phyloP scores from a whole-genome alignment of 352 stramenopile genomes.

The Paralagenidium karlingii region DNA sequence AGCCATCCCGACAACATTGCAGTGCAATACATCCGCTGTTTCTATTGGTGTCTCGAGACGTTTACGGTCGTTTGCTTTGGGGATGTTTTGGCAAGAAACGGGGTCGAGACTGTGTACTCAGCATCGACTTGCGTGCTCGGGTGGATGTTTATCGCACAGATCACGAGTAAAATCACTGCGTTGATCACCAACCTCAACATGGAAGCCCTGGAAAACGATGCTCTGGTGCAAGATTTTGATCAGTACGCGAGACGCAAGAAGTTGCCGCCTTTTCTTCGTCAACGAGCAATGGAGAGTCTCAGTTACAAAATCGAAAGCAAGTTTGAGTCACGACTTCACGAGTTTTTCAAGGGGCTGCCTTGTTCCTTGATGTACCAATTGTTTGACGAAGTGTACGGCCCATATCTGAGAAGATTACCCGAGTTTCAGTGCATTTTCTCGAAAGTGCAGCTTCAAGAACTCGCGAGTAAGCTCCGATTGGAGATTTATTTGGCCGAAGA shows the following conservation, averaged over 20 bases:
- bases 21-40: conserved; percentile 58
- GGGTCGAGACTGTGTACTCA: conserved; percentile 41
- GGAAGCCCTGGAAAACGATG: conserved; percentile 29
- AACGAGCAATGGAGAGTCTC: conserved; percentile 33
- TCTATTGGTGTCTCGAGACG: conserved; percentile 60
- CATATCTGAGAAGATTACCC: conserved; percentile 12
- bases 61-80: conserved; percentile 74
- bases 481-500: conserved; percentile 57
- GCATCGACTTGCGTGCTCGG: conserved; percentile 52
- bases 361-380: conserved; percentile 17
- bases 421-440: conserved; percentile 22
- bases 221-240: conserved; percentile 45
- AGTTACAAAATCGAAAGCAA: conserved; percentile 37
- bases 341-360: conserved; percentile 37
- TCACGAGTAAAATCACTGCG: conserved; percentile 52
- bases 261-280: conserved; percentile 21
- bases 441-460: conserved; percentile 26
- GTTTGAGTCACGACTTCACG: conserved; percentile 17
- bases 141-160: conserved; percentile 66
- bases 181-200: conserved; percentile 61
- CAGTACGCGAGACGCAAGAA: conserved; percentile 49
- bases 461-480: conserved; percentile 28
- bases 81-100: conserved; percentile 47
- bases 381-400: conserved; percentile 40
- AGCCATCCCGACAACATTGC: conserved; percentile 32